These are phyloP conservation scores for Acanthochlamys bracteata DNA, from an alignment of 106 monocot species.

Conservation along the genomic window DNA sequence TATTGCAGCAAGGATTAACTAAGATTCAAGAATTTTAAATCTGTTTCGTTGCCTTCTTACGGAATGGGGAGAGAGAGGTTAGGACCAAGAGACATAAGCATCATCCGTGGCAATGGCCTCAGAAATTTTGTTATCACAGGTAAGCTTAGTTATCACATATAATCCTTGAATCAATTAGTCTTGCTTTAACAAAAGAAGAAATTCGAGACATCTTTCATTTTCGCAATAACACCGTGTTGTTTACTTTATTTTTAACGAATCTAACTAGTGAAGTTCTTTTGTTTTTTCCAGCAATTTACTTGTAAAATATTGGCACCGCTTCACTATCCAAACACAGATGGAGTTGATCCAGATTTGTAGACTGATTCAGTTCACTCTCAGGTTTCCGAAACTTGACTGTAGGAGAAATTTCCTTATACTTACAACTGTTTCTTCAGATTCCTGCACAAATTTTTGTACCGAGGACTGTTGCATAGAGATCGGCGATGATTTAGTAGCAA, in stretches of 20 bases:
- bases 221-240: neutral
- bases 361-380: neutral
- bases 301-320: constrained; percentile 74
- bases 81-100: constrained; percentile 79
- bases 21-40: neutral
- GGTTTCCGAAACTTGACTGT: neutral
- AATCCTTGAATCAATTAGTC: too few species aligned
- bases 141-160: constrained; percentile 9
- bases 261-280: neutral
- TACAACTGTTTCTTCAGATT: constrained; percentile 31
- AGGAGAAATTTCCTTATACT: neutral
- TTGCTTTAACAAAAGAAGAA: too few species aligned
- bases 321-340: constrained; percentile 89
- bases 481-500: constrained; percentile 81
- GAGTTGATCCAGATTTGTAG: constrained; percentile 76
- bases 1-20: neutral
- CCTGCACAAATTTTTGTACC: constrained; percentile 67
- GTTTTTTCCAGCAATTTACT: constrained; percentile 63
- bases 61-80: constrained; percentile 86
- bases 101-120: constrained; percentile 75
- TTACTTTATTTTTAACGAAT: neutral
- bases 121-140: constrained; percentile 75
- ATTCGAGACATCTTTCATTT: too few species aligned
- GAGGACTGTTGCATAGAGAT: constrained; percentile 95
- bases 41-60: constrained; percentile 62